phyloP scores from a whole-genome alignment of 2,329 filamentous ascomycete species.

The Blastomyces emzantsi region DNA sequence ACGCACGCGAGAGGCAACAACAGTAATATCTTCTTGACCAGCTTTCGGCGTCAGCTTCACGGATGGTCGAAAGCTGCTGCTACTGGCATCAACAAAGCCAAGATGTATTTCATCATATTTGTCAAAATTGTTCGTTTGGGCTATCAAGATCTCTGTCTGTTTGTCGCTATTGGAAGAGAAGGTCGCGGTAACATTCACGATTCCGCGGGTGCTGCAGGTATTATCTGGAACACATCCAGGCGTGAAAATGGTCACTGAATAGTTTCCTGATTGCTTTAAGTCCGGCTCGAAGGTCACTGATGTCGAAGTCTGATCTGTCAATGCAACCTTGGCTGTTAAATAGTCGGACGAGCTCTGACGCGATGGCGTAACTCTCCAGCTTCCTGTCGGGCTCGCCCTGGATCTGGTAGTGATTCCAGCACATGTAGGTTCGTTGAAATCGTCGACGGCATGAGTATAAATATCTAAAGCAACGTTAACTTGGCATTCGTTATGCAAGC shows the following conservation, averaged over 20 bases:
- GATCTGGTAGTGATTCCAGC: constrained; percentile 57
- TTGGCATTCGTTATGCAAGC: neutral
- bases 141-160: constrained; percentile 55
- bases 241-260: constrained; percentile 83
- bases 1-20: constrained; percentile 83
- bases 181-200: constrained; percentile 68
- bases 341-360: constrained; percentile 62
- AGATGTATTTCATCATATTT: constrained; percentile 93
- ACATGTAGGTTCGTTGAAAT: constrained; percentile 84
- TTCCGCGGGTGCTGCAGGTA: constrained; percentile 66
- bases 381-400: constrained; percentile 58
- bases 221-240: constrained; percentile 78
- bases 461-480: constrained; percentile 47
- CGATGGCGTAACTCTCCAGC: constrained; percentile 63
- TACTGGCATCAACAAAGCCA: constrained; percentile 70
- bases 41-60: constrained; percentile 65
- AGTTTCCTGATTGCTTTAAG: constrained; percentile 81
- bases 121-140: constrained; percentile 90
- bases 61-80: constrained; percentile 63
- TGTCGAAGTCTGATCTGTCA: constrained; percentile 49
- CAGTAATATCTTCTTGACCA: constrained; percentile 54
- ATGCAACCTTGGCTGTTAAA: constrained; percentile 57
- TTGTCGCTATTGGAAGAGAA: constrained; percentile 47
- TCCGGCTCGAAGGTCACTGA: constrained; percentile 74
- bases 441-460: constrained; percentile 71